phyloP scores from a whole-genome alignment of 78 protist genomes.

The Acrasis kona region DNA sequence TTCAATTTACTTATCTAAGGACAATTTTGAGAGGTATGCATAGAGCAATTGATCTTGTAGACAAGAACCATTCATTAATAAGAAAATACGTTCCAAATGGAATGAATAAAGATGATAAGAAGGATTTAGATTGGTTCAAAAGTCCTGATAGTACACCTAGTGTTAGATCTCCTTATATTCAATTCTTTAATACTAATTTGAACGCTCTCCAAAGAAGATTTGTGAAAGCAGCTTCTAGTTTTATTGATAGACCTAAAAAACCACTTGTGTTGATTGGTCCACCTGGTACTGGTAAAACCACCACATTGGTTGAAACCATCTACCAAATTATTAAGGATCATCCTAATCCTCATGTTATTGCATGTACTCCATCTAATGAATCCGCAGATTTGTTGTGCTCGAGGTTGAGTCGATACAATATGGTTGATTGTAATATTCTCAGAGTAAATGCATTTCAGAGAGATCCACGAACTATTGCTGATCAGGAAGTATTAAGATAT shows the following conservation, averaged over 20 bases:
- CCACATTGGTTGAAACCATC: slow-evolving; percentile 24
- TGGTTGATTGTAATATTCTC: background rate
- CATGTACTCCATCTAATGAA: slow-evolving; percentile 21
- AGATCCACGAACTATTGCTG: background rate
- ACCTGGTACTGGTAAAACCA: slow-evolving; percentile 59
- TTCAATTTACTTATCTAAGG: background rate
- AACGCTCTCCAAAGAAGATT: too few relatives aligned
- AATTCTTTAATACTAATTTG: too few relatives aligned
- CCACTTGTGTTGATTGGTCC: slow-evolving; percentile 46
- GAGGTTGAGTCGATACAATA: background rate
- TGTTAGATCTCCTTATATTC: too few relatives aligned
- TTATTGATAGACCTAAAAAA: background rate
- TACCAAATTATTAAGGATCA: background rate
- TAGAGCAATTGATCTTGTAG: background rate
- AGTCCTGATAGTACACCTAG: background rate
- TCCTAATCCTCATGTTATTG: background rate
- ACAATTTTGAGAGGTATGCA: background rate
- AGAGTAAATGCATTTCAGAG: background rate
- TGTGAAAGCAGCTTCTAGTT: too few relatives aligned
- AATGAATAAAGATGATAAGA: background rate
- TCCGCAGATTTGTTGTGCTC: slow-evolving; percentile 24
- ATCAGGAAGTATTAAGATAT: background rate
- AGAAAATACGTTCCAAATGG: too few relatives aligned
- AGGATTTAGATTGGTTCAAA: background rate
- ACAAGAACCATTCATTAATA: too few relatives aligned